phyloP scores from a whole-genome alignment of 31 red algal genomes.

The Endocladia muricata region DNA sequence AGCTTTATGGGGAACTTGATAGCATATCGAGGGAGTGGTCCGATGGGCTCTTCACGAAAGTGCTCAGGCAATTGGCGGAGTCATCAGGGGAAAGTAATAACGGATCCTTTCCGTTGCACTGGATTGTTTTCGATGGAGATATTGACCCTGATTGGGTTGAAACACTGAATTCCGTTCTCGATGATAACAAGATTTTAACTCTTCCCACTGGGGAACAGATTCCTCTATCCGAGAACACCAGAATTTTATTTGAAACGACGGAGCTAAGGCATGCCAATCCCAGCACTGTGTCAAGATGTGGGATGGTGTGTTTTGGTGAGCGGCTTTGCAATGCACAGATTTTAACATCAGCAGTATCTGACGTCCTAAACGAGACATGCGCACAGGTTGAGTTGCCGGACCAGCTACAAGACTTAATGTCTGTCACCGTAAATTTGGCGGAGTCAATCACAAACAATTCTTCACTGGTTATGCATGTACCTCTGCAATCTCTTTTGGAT shows the following conservation, averaged over 20 bases:
- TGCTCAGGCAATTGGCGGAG: conserved; percentile 38
- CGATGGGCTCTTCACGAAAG: conserved; percentile 76
- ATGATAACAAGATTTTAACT: conserved; percentile 77
- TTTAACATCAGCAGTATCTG: conserved; percentile 9
- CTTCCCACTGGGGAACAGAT: conserved; percentile 78
- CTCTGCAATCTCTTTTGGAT: conserved; percentile 13
- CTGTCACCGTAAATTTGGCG: conserved; percentile 10
- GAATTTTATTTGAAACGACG: conserved; percentile 77
- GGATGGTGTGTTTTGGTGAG: conserved; percentile 81
- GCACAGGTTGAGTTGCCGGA: background rate
- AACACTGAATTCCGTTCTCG: conserved; percentile 81
- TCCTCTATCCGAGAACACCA: conserved; percentile 46
- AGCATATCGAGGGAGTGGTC: conserved; percentile 76
- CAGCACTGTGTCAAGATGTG: conserved; percentile 76
- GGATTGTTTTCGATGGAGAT: conserved; percentile 88
- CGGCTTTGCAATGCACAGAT: background rate
- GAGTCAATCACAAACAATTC: background rate
- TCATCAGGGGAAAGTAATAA: too few species aligned
- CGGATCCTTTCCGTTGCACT: conserved; percentile 32
- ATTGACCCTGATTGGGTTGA: conserved; percentile 88
- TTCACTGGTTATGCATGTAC: conserved; percentile 12
- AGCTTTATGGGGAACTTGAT: conserved; percentile 78
- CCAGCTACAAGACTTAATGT: conserved; percentile 2
- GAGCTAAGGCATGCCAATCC: conserved; percentile 70
- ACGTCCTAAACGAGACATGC: conserved; percentile 14